Evolutionary conservation across 2,329 filamentous ascomycete genomes (phyloP).

Genomic region (Cordyceps cateniannulata): DNA sequence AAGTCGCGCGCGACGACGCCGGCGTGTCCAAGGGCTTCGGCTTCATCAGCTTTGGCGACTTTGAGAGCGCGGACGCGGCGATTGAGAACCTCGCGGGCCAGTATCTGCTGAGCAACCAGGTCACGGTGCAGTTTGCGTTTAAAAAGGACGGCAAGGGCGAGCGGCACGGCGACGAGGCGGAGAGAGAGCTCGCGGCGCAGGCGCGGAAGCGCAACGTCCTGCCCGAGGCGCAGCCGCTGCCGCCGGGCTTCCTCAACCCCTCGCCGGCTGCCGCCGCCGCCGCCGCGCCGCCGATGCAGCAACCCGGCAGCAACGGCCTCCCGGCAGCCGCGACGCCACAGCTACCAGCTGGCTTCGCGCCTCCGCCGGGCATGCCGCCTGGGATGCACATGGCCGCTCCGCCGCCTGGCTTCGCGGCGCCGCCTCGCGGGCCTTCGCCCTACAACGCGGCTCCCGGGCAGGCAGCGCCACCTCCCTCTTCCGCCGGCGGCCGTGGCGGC

Average conservation of each 20-base stretch:
- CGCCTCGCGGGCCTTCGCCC: conserved; percentile 29
- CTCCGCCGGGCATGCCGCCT: conserved; percentile 18
- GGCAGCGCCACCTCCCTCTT: conserved; percentile 18
- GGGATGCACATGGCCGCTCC: conserved; percentile 15
- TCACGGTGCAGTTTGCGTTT: conserved; percentile 96
- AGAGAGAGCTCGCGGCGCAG: conserved; percentile 83
- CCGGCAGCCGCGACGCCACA: conserved; percentile 17
- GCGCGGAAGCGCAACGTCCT: conserved; percentile 92
- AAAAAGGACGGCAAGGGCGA: conserved; percentile 99
- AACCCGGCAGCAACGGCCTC: conserved; percentile 16
- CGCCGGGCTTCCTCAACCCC: conserved; percentile 59
- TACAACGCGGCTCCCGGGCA: conserved; percentile 24
- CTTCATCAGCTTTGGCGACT: conserved; percentile 88
- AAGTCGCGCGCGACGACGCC: conserved; percentile 84
- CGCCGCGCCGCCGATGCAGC: background rate
- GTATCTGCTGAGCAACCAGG: conserved; percentile 94
- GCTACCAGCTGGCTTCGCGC: conserved; percentile 29
- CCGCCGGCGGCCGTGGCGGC: conserved; percentile 21
- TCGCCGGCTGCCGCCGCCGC: conserved; percentile 15
- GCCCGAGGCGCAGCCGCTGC: conserved; percentile 69
- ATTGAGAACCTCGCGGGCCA: conserved; percentile 91
- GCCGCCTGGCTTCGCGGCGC: conserved; percentile 30
- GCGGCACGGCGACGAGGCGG: conserved; percentile 88
- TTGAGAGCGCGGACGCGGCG: conserved; percentile 88
- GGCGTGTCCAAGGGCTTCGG: conserved; percentile 92